phyloP scores from a whole-genome alignment of 1,284 basidiomycete species.

The Nidula niveotomentosa region DNA sequence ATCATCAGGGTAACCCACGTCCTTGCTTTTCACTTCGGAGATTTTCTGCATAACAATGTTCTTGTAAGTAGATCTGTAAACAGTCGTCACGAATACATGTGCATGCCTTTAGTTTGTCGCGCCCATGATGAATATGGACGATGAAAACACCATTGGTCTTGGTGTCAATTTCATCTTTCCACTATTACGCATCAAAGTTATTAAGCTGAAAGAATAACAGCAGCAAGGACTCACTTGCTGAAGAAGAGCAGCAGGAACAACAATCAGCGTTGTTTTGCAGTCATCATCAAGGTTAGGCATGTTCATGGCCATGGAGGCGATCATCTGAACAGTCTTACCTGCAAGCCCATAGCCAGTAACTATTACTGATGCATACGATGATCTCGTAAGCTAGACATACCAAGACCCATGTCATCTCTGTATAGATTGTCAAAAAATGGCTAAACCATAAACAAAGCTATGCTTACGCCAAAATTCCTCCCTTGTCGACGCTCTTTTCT shows the following conservation, averaged over 20 bases:
- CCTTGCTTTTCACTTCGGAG: conserved; percentile 47
- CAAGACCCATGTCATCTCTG: conserved; percentile 90
- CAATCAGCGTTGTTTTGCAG: conserved; percentile 55
- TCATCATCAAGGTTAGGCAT: conserved; percentile 45
- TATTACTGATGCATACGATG: background rate
- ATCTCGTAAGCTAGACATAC: conserved; percentile 24
- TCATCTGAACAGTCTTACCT: conserved; percentile 75
- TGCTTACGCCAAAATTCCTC: conserved; percentile 76
- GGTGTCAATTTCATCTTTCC: conserved; percentile 67
- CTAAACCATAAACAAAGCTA: conserved; percentile 1
- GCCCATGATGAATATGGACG: conserved; percentile 66
- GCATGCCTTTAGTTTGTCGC: conserved; percentile 56
- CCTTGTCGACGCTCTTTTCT: conserved; percentile 47
- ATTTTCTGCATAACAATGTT: conserved; percentile 19
- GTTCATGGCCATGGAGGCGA: conserved; percentile 68
- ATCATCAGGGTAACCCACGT: conserved; percentile 37
- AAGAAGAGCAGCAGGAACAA: conserved; percentile 70
- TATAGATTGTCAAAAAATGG: background rate
- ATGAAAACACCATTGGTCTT: conserved; percentile 66
- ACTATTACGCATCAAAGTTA: conserved; percentile 32
- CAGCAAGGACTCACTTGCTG: conserved; percentile 43
- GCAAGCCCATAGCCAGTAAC: background rate
- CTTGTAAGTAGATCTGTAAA: background rate
- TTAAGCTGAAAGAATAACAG: background rate
- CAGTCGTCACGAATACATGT: background rate